These are phyloP conservation scores for Saprolegnia parasitica DNA, from an alignment of 352 stramenopile genomes.

Conservation along the genomic window DNA sequence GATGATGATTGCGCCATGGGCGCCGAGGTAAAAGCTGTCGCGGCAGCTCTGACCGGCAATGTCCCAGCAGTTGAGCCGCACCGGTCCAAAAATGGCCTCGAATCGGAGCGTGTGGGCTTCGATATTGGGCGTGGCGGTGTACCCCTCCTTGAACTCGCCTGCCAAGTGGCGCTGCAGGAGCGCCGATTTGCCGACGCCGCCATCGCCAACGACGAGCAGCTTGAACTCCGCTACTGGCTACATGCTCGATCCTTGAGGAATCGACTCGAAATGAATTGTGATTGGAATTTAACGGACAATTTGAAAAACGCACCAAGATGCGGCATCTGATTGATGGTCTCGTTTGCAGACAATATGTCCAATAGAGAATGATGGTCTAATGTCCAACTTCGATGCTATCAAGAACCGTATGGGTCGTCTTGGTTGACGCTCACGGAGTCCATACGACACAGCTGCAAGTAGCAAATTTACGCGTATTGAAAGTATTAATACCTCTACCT, in stretches of 20 bases:
- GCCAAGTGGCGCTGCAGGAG: conserved; percentile 99
- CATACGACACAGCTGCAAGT: too few species aligned
- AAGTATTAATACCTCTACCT: too few species aligned
- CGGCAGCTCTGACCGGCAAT: conserved; percentile 97
- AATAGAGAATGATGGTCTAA: too few species aligned
- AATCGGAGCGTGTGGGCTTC: conserved; percentile 99
- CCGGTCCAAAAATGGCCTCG: conserved; percentile 98
- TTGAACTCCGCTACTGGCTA: conserved; percentile 98
- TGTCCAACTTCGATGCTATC: too few species aligned
- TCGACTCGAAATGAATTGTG: too few species aligned
- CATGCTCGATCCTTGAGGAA: not conserved
- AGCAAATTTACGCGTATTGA: too few species aligned
- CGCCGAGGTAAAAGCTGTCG: conserved; percentile 98
- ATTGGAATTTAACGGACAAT: too few species aligned
- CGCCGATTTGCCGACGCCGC: conserved; percentile 99
- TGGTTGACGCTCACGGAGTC: too few species aligned
- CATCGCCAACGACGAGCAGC: conserved; percentile 99
- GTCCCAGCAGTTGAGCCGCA: conserved; percentile 99
- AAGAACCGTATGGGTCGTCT: too few species aligned
- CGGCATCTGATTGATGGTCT: too few species aligned
- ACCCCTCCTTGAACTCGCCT: conserved; percentile 99
- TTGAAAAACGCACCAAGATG: too few species aligned
- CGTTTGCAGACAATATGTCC: too few species aligned
- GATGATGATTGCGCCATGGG: conserved; percentile 99
- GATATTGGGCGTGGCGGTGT: conserved; percentile 98